Evolutionary conservation across 2,329 filamentous ascomycete species (phyloP).

Genomic region (Ceratocystis destructans): DNA sequence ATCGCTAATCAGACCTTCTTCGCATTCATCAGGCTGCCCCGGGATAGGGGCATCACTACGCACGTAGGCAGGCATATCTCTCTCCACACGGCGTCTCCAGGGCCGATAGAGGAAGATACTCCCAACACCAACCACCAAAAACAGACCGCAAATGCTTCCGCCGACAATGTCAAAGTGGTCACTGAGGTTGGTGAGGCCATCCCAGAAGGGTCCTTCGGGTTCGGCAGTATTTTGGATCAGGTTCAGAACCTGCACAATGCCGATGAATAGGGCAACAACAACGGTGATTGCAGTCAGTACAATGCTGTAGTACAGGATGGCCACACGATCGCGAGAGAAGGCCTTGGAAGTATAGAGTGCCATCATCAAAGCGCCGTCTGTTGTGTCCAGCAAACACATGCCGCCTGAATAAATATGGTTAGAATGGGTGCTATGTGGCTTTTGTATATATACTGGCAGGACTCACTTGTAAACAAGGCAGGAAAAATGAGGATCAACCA

Average conservation of each 20-base stretch:
- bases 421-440: not conserved
- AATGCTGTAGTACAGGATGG: slow-evolving; percentile 86
- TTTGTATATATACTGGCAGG: slow-evolving; percentile 7
- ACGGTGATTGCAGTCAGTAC: slow-evolving; percentile 76
- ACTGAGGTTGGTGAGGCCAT: slow-evolving; percentile 61
- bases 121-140: slow-evolving; percentile 60
- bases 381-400: slow-evolving; percentile 90
- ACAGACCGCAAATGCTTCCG: slow-evolving; percentile 72
- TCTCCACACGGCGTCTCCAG: slow-evolving; percentile 47
- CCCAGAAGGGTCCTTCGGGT: slow-evolving; percentile 71
- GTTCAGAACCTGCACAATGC: slow-evolving; percentile 68
- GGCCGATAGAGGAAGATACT: slow-evolving; percentile 65
- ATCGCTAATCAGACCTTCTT: slow-evolving; percentile 7
- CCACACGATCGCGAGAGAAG: slow-evolving; percentile 68
- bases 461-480: slow-evolving; percentile 64
- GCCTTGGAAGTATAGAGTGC: slow-evolving; percentile 72
- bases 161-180: slow-evolving; percentile 80
- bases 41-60: slow-evolving; percentile 2
- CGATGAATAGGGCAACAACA: slow-evolving; percentile 71
- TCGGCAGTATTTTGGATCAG: slow-evolving; percentile 63
- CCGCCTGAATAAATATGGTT: slow-evolving; percentile 42
- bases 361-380: slow-evolving; percentile 91
- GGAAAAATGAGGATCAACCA: slow-evolving; percentile 94
- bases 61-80: slow-evolving; percentile 24
- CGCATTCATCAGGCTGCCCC: not conserved